phyloP scores from a whole-genome alignment of 2,329 filamentous ascomycete species.

The Aureobasidium mangrovei region DNA sequence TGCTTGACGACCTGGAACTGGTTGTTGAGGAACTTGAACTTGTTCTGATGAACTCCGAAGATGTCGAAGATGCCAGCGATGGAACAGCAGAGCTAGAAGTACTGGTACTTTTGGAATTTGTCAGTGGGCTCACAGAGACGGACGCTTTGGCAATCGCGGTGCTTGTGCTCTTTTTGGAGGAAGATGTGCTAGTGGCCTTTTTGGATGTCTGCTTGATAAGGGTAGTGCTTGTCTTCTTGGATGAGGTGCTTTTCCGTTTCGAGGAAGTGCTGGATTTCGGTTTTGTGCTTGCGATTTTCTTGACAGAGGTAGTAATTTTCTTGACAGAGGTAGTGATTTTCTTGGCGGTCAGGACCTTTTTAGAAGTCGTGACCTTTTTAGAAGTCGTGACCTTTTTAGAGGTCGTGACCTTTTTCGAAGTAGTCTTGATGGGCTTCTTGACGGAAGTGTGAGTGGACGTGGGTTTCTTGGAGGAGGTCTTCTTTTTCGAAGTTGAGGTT shows the following conservation, averaged over 20 bases:
- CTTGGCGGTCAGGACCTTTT: not conserved
- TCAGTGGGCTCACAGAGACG: not conserved
- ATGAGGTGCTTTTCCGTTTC: not conserved
- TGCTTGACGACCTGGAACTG: not conserved
- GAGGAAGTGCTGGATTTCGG: not conserved
- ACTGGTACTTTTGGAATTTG: not conserved
- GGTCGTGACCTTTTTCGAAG: too few species aligned
- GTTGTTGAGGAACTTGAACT: not conserved
- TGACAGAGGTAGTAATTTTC: not conserved
- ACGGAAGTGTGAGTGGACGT: not conserved
- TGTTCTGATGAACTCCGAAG: too few species aligned
- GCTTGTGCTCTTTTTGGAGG: not conserved
- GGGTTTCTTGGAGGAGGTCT: not conserved
- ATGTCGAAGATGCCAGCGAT: not conserved
- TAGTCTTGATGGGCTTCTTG: too few species aligned
- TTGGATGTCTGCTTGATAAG: not conserved
- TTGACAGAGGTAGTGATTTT: not conserved
- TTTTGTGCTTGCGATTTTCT: not conserved
- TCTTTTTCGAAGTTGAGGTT: not conserved
- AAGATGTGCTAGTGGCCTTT: not conserved
- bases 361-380: not conserved
- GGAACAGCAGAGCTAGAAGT: not conserved
- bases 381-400: too few species aligned
- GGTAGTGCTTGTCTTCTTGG: not conserved
- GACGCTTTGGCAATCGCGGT: not conserved